These are phyloP conservation scores for Wickerhamiella parazyma DNA, from an alignment of 805 yeast species.

Conservation along the genomic window DNA sequence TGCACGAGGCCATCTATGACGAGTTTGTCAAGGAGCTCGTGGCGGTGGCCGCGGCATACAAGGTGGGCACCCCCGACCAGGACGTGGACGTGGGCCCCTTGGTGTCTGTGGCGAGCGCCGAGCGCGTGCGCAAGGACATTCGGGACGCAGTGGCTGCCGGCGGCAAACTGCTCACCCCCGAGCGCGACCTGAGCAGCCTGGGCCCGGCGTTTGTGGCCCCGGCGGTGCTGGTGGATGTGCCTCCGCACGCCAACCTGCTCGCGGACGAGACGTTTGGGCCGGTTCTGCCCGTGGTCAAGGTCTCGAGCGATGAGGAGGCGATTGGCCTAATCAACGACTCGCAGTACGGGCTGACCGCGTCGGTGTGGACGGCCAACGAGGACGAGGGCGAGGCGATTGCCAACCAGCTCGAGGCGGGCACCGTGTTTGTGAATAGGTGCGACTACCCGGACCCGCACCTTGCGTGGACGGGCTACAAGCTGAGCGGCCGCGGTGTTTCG, in stretches of 20 bases:
- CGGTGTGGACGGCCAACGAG: slow-evolving; percentile 60
- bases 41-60: slow-evolving; percentile 35
- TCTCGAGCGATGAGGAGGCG: slow-evolving; percentile 60
- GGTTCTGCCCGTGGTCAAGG: slow-evolving; percentile 62
- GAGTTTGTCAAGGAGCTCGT: slow-evolving; percentile 46
- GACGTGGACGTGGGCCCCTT: slow-evolving; percentile 58
- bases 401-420: slow-evolving; percentile 45
- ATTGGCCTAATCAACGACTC: slow-evolving; percentile 62
- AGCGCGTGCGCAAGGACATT: slow-evolving; percentile 34
- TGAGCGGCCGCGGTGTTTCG: slow-evolving; percentile 61
- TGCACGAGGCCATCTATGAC: slow-evolving; percentile 46
- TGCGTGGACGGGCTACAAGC: slow-evolving; percentile 65
- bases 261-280: slow-evolving; percentile 86
- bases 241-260: slow-evolving; percentile 51
- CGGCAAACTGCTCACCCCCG: slow-evolving; percentile 40
- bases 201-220: slow-evolving; percentile 62
- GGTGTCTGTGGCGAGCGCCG: slow-evolving; percentile 38
- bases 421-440: slow-evolving; percentile 50
- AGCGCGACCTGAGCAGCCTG: slow-evolving; percentile 64
- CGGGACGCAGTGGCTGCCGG: slow-evolving; percentile 40
- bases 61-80: slow-evolving; percentile 71
- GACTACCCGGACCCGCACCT: slow-evolving; percentile 50
- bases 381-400: slow-evolving; percentile 57
- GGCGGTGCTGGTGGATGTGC: slow-evolving; percentile 67
- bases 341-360: slow-evolving; percentile 77